Percentiles rank a stretch among this genome's conserved stretches.
phyloP scores from a whole-genome alignment of 202 grass and related monocot species.

The Eragrostis tef region DNA sequence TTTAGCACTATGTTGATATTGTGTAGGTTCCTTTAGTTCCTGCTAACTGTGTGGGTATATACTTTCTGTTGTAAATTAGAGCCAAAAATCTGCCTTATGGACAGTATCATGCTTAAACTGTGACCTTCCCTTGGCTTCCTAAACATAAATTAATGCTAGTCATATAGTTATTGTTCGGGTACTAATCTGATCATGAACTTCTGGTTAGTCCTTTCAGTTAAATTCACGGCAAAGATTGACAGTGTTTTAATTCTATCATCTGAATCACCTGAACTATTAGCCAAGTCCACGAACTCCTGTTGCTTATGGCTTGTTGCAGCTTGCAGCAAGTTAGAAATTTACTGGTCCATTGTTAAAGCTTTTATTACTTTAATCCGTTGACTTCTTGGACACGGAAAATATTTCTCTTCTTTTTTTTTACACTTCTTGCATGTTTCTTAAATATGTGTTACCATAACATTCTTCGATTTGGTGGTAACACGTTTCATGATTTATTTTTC shows the following conservation, averaged over 20 bases:
- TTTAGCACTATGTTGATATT: not conserved
- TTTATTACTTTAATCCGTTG: not conserved
- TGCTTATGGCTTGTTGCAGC: not conserved
- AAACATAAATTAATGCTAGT: not conserved
- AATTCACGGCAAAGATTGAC: not conserved
- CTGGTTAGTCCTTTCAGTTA: not conserved
- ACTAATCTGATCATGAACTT: not conserved
- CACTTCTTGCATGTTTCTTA: not conserved
- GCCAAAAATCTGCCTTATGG: not conserved
- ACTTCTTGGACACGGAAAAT: no score
- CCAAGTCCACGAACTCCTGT: not conserved
- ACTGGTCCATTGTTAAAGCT: not conserved
- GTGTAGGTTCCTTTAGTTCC: not conserved
- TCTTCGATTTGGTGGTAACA: not conserved
- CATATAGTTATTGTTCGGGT: not conserved
- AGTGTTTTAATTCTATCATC: not conserved
- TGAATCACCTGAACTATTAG: constrained; percentile 1
- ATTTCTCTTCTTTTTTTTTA: no score
- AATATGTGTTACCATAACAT: not conserved
- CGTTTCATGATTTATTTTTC: constrained; percentile 27
- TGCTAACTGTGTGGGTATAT: not conserved
- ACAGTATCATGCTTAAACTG: constrained; percentile 20
- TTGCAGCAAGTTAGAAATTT: not conserved
- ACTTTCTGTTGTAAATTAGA: constrained; percentile 5
- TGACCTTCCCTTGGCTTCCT: constrained; percentile 28